These are phyloP conservation scores for Coemansia sp. DNA, from an alignment of 192 early-diverging fungal genomes.

Conservation along the genomic window DNA sequence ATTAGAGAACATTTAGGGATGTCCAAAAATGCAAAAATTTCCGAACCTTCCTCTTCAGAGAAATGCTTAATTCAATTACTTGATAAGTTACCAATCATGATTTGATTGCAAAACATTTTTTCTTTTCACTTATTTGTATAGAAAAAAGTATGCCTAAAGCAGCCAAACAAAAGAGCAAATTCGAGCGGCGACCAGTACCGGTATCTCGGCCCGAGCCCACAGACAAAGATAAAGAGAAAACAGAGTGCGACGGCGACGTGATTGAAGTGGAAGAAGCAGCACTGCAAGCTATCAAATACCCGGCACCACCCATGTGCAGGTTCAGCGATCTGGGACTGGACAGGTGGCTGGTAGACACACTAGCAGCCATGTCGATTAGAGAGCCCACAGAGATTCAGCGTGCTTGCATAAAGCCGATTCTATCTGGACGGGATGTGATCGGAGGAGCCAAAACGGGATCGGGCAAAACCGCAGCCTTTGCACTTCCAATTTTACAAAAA, in stretches of 20 bases:
- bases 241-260: slow-evolving; percentile 43
- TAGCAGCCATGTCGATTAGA: slow-evolving; percentile 77
- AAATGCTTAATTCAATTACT: not conserved
- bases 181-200: not conserved
- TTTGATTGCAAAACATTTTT: no score
- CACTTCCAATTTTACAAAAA: slow-evolving; percentile 92
- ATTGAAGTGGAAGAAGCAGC: slow-evolving; percentile 22
- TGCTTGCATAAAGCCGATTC: slow-evolving; percentile 77
- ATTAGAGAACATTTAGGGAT: no score
- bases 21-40: no score
- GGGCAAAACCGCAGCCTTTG: slow-evolving; percentile 98
- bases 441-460: slow-evolving; percentile 95
- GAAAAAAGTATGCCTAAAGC: slow-evolving; percentile 3
- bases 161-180: not conserved
- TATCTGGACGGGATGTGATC: slow-evolving; percentile 78
- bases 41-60: not conserved
- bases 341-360: slow-evolving; percentile 75
- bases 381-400: slow-evolving; percentile 91
- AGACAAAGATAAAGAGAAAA: not conserved
- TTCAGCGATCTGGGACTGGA: slow-evolving; percentile 79
- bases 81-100: not conserved
- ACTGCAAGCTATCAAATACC: slow-evolving; percentile 12
- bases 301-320: slow-evolving; percentile 36
- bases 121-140: not conserved
- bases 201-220: not conserved